Conservation (phyloP, 176 grass and related monocot species). For the Puccinellia tenuiflora region DNA sequence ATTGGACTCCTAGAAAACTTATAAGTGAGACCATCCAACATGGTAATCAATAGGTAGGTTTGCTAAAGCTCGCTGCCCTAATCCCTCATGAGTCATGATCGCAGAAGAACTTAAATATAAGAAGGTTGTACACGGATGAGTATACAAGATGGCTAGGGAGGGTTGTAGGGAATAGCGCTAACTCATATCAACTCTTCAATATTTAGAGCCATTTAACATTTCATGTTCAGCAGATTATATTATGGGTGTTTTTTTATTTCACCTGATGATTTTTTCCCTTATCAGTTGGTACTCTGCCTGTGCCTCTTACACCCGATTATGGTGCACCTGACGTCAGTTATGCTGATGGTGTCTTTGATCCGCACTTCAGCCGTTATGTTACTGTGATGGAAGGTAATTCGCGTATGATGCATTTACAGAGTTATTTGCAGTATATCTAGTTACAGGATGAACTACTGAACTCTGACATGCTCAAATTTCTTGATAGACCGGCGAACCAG, state of each 20-base stretch:
- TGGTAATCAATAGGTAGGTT: background rate
- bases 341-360: constrained; percentile 92
- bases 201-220: background rate
- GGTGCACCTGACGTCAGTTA: constrained; percentile 57
- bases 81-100: background rate
- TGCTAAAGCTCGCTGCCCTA: background rate
- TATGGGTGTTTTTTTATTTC: background rate
- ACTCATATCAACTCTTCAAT: background rate
- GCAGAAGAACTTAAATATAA: background rate
- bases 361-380: constrained; percentile 77
- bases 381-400: constrained; percentile 83
- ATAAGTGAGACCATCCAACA: background rate
- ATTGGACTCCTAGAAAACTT: background rate
- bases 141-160: background rate
- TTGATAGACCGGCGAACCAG: constrained; percentile 65
- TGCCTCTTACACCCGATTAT: constrained; percentile 88
- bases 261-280: constrained; percentile 24
- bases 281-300: constrained; percentile 41
- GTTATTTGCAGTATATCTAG: background rate
- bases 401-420: constrained; percentile 2
- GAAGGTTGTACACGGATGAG: background rate
- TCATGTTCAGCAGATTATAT: constrained; percentile 2
- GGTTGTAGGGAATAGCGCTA: background rate
- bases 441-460: constrained; percentile 5
- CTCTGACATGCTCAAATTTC: constrained; percentile 17